These are phyloP conservation scores for Ziziphus jujuba DNA, from an alignment of 306 rosid genomes.

Conservation along the genomic window DNA sequence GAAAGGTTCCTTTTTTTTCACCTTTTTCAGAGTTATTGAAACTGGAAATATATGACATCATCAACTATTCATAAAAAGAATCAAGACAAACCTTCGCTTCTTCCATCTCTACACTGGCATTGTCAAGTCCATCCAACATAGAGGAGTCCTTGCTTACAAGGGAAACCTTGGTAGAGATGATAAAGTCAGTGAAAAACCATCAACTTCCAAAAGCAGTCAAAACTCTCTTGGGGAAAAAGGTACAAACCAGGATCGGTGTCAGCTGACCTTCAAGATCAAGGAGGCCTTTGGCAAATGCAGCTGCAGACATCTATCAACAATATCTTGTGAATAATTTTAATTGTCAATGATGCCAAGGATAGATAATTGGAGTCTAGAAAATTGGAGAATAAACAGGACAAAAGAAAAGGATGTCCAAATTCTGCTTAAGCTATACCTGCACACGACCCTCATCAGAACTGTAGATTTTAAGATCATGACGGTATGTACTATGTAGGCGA, in stretches of 20 bases:
- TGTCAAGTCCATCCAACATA: constrained; percentile 99
- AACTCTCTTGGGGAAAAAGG: constrained; percentile 20
- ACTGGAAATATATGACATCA: neutral
- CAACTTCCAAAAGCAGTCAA: constrained; percentile 24
- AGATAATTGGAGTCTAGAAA: neutral
- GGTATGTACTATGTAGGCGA: constrained; percentile 97
- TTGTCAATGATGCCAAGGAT: constrained; percentile 25
- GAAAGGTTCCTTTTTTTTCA: neutral
- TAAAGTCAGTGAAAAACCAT: constrained; percentile 35
- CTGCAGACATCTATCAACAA: constrained; percentile 94
- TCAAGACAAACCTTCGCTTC: constrained; percentile 72
- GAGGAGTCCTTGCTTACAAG: constrained; percentile 99
- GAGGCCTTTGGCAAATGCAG: constrained; percentile 99
- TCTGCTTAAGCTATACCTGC: constrained; percentile 55
- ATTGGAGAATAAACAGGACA: constrained; percentile 15
- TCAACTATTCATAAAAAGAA: neutral
- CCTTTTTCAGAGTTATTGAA: neutral
- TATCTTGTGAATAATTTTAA: constrained; percentile 27
- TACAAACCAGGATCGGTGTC: constrained; percentile 92
- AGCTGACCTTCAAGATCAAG: constrained; percentile 97
- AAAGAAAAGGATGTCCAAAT: neutral
- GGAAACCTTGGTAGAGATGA: constrained; percentile 65
- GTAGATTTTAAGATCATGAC: constrained; percentile 95
- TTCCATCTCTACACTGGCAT: constrained; percentile 91
- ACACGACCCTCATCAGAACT: constrained; percentile 99